A percentile compares a stretch with the other conserved stretches of the same genome.
Conservation (phyloP, 2,329 filamentous ascomycete species). For the Stromatinia cepivora region DNA sequence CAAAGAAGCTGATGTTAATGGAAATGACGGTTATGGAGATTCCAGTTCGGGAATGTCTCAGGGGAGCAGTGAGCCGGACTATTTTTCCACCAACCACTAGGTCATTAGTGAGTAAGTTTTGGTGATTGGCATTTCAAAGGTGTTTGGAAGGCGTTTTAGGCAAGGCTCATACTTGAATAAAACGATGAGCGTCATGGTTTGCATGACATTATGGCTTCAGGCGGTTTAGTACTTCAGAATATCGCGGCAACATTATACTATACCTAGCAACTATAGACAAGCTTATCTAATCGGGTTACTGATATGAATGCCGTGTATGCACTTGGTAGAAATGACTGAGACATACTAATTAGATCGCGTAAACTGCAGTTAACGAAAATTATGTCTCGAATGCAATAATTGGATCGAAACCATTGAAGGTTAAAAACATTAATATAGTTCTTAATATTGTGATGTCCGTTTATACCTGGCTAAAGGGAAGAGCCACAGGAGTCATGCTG, state of each 20-base stretch:
- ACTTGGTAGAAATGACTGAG: neutral
- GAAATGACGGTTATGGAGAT: conserved; percentile 39
- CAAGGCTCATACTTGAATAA: conserved; percentile 18
- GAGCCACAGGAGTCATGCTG: conserved; percentile 14
- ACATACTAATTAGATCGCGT: neutral
- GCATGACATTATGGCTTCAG: neutral
- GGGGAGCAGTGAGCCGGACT: conserved; percentile 32
- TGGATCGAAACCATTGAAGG: neutral
- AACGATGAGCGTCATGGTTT: conserved; percentile 9
- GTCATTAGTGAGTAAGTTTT: neutral
- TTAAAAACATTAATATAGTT: neutral
- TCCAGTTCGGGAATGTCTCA: conserved; percentile 27
- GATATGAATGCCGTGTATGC: neutral
- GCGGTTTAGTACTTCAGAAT: conserved; percentile 22
- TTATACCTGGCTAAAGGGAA: neutral
- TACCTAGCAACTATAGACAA: neutral
- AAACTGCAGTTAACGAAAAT: neutral
- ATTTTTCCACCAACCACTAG: conserved; percentile 23
- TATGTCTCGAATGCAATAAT: neutral
- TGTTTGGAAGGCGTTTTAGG: conserved; percentile 14
- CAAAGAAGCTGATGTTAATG: conserved; percentile 37
- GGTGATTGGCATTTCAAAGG: conserved; percentile 9
- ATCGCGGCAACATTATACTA: conserved; percentile 11
- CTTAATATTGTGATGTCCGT: neutral
- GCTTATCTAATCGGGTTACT: neutral